Evolutionary conservation across 163 green algal species (phyloP).

Genomic region (Trebouxia gelatinosa): DNA sequence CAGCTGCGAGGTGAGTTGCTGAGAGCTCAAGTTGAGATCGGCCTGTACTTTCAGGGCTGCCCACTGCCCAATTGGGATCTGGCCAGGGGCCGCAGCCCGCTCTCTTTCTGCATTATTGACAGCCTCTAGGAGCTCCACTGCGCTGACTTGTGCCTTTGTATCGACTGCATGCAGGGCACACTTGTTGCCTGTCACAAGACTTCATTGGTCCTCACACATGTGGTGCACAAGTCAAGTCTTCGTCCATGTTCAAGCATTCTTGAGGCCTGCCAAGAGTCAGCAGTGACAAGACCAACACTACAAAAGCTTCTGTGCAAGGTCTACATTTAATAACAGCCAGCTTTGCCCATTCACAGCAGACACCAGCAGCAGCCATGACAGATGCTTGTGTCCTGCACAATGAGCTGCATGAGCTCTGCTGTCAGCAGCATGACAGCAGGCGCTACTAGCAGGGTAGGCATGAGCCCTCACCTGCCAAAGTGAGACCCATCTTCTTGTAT

Average conservation of each 20-base stretch:
- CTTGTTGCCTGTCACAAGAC: too few species aligned
- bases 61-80: conserved; percentile 71
- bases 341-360: too few species aligned
- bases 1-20: conserved; percentile 7
- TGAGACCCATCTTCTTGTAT: conserved; percentile 55
- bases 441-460: not conserved
- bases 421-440: not conserved
- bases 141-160: conserved; percentile 24
- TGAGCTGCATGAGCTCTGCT: not conserved
- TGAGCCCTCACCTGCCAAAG: conserved; percentile 55
- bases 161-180: too few species aligned
- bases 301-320: too few species aligned
- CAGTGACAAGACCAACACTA: too few species aligned
- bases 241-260: too few species aligned
- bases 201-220: too few species aligned
- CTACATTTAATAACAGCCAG: too few species aligned
- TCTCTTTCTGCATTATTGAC: conserved; percentile 57
- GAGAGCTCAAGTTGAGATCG: not conserved
- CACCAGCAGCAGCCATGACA: too few species aligned
- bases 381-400: too few species aligned
- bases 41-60: conserved; percentile 53
- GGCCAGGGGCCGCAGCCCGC: conserved; percentile 41
- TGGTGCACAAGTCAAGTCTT: too few species aligned
- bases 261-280: too few species aligned
- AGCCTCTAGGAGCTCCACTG: conserved; percentile 49